Conservation (phyloP, 768 basidiomycete species). For the Naematelia aurantialba region DNA sequence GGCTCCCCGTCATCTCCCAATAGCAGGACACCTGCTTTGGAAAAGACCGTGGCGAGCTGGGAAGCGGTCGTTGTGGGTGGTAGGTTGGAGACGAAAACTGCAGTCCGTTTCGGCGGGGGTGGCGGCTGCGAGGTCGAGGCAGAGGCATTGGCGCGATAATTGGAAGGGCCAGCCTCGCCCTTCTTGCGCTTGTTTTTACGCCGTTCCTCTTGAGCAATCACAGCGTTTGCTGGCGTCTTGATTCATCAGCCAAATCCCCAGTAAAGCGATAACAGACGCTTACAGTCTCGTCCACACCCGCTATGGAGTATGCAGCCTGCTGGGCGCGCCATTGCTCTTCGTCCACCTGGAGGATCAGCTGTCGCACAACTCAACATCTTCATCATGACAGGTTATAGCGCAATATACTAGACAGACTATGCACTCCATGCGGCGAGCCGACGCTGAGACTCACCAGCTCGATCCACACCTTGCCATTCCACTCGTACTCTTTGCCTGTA, state of each 20-base stretch:
- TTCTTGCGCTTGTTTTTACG: slow-evolving; percentile 60
- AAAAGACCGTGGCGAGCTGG: slow-evolving; percentile 79
- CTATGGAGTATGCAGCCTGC: slow-evolving; percentile 89
- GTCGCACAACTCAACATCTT: too few species aligned
- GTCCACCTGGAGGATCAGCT: slow-evolving; percentile 61
- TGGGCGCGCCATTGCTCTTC: slow-evolving; percentile 82
- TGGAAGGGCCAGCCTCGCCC: slow-evolving; percentile 52
- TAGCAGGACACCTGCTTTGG: slow-evolving; percentile 85
- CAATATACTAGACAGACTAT: too few species aligned
- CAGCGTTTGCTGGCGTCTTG: slow-evolving; percentile 82
- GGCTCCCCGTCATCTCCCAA: slow-evolving; percentile 85
- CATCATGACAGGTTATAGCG: too few species aligned
- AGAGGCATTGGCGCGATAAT: slow-evolving; percentile 59
- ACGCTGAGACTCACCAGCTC: slow-evolving; percentile 63
- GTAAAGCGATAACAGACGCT: slow-evolving; percentile 30
- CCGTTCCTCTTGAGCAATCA: slow-evolving; percentile 55
- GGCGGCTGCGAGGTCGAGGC: slow-evolving; percentile 42
- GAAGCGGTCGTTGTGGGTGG: slow-evolving; percentile 70
- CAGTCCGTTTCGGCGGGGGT: slow-evolving; percentile 80
- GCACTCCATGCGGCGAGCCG: too few species aligned
- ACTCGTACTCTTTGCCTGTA: slow-evolving; percentile 79
- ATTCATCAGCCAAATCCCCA: neutral
- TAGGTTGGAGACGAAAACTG: slow-evolving; percentile 80
- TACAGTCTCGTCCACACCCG: slow-evolving; percentile 91
- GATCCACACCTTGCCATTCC: slow-evolving; percentile 80